These are phyloP conservation scores for Amphicarpaea edgeworthii DNA, from an alignment of 306 rosid species.

Conservation along the genomic window DNA sequence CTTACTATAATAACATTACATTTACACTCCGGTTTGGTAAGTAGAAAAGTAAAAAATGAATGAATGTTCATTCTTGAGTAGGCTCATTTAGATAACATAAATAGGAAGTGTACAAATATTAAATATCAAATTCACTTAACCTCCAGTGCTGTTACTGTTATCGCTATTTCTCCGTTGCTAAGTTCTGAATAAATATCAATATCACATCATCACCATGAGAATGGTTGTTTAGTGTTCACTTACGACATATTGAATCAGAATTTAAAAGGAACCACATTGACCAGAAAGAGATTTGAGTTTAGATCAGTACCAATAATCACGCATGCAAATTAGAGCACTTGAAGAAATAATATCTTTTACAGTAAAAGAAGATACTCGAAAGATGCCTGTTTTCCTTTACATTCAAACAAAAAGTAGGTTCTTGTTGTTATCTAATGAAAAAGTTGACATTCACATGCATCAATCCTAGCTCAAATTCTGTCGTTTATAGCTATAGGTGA, in stretches of 20 bases:
- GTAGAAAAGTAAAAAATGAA: neutral
- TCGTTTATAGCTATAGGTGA: slow-evolving; percentile 33
- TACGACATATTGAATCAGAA: neutral
- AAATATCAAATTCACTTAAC: too few species aligned
- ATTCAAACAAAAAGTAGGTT: slow-evolving; percentile 58
- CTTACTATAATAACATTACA: neutral
- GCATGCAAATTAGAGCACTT: neutral
- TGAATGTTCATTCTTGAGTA: neutral
- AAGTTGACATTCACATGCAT: slow-evolving; percentile 55
- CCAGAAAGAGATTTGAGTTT: neutral
- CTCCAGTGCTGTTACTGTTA: too few species aligned
- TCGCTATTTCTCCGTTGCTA: too few species aligned
- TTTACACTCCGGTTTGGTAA: neutral
- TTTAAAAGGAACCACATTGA: neutral
- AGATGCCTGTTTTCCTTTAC: neutral
- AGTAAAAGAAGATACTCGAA: neutral
- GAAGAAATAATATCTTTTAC: neutral
- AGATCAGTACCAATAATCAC: neutral
- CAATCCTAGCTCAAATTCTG: slow-evolving; percentile 49
- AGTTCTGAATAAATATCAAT: neutral
- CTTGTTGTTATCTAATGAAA: slow-evolving; percentile 42
- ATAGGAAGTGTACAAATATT: neutral
- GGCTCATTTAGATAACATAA: neutral
- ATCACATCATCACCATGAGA: neutral
- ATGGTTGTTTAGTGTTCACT: neutral